Evolutionary conservation across 345 rosid species (phyloP).

Genomic region (Fremontodendron californicum): DNA sequence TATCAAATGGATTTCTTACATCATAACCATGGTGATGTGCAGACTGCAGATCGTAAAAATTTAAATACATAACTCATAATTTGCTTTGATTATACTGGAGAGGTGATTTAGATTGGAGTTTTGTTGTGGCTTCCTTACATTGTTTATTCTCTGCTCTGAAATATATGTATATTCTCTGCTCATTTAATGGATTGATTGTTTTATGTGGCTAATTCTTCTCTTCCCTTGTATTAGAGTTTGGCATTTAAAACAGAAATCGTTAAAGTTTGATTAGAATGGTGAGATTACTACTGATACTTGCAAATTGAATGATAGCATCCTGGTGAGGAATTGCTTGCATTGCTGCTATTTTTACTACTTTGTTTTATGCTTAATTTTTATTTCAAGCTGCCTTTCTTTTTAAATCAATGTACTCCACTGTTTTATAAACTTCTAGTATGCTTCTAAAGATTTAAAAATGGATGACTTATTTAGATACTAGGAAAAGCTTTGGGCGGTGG

Average conservation of each 20-base stretch:
- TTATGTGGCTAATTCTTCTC: background rate
- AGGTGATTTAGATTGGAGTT: background rate
- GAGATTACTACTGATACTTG: background rate
- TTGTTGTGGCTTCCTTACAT: background rate
- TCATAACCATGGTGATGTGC: too few species aligned
- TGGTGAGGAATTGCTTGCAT: background rate
- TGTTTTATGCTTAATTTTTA: background rate
- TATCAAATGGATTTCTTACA: background rate
- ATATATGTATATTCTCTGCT: background rate
- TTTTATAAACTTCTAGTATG: background rate
- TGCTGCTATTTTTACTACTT: background rate
- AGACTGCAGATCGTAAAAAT: background rate
- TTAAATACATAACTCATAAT: background rate
- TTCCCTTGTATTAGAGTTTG: background rate
- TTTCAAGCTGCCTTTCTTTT: background rate
- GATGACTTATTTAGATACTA: conserved; percentile 43
- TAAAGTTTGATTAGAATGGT: background rate
- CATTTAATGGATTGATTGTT: background rate
- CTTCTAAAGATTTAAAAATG: background rate
- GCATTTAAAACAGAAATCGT: background rate
- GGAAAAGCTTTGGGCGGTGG: conserved; percentile 99
- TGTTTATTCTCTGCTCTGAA: background rate
- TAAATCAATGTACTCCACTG: background rate
- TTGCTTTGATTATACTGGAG: background rate
- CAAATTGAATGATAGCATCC: background rate